Percentiles rank a stretch among this genome's conserved stretches.
Evolutionary conservation across 345 rosid genomes (phyloP).

Genomic region (Populus ilicifolia): DNA sequence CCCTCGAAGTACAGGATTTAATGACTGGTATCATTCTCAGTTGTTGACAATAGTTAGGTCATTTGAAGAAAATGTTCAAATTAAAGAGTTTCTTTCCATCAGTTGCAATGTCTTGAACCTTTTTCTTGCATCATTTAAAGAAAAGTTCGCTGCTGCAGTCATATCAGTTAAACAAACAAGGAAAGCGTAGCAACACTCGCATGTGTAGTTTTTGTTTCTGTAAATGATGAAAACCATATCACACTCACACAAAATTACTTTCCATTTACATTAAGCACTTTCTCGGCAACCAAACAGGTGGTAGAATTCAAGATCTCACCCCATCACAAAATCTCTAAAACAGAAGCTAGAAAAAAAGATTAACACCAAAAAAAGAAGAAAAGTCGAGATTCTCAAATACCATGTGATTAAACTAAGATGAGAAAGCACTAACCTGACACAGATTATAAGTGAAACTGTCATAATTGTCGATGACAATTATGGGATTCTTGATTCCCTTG

Average conservation of each 20-base stretch:
- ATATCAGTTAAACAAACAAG: background rate
- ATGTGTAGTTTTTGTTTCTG: background rate
- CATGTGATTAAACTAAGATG: background rate
- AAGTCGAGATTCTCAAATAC: background rate
- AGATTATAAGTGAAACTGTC: conserved; percentile 96
- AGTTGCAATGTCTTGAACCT: background rate
- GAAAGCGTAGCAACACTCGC: background rate
- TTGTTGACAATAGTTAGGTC: background rate
- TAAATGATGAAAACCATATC: background rate
- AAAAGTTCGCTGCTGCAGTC: background rate
- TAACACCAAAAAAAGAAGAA: background rate
- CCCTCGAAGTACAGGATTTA: background rate
- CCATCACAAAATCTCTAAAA: background rate
- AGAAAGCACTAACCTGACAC: conserved; percentile 60
- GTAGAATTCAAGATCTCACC: background rate
- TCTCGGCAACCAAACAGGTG: conserved; percentile 2
- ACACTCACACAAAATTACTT: background rate
- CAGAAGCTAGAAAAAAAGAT: background rate
- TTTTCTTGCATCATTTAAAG: background rate
- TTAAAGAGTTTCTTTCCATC: background rate
- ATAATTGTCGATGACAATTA: conserved; percentile 84
- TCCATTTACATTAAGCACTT: background rate
- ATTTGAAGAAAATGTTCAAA: background rate
- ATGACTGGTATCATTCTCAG: background rate
- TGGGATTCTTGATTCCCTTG: conserved; percentile 43